These are phyloP conservation scores for Phytophthora syringae DNA, from an alignment of 352 stramenopile species.

Conservation along the genomic window DNA sequence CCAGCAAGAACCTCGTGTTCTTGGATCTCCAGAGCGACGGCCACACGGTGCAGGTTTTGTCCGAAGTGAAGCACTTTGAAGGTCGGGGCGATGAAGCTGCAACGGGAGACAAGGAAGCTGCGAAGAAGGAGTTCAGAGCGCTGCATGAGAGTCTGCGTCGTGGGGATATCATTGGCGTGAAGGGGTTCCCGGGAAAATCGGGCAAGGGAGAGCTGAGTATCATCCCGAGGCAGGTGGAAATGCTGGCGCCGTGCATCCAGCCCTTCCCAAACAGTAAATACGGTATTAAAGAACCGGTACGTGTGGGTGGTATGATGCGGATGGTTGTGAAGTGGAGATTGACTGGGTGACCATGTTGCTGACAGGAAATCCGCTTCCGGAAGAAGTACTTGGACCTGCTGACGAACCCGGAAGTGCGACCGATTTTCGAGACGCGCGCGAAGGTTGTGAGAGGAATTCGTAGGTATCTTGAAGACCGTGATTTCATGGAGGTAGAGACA, in stretches of 20 bases:
- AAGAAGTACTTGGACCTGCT: conserved; percentile 99
- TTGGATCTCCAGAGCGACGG: conserved; percentile 76
- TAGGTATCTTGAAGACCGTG: conserved; percentile 71
- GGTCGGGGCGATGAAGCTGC: conserved; percentile 32
- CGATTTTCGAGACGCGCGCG: conserved; percentile 94
- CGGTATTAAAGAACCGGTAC: conserved; percentile 90
- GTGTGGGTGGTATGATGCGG: conserved; percentile 1
- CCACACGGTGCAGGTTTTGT: conserved; percentile 75
- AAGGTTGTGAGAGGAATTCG: conserved; percentile 79
- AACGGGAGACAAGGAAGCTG: conserved; percentile 33
- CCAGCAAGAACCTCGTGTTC: conserved; percentile 88
- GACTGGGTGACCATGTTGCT: conserved; percentile 49
- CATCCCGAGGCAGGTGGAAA: conserved; percentile 82
- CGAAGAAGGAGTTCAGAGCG: conserved; percentile 59
- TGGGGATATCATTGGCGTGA: conserved; percentile 82
- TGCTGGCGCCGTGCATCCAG: conserved; percentile 96
- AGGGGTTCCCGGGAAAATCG: conserved; percentile 82
- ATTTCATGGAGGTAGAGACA: conserved; percentile 95
- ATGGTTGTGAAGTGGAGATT: conserved; percentile 10
- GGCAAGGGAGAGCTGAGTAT: conserved; percentile 87
- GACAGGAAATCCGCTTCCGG: conserved; percentile 97
- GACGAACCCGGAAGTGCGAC: conserved; percentile 92
- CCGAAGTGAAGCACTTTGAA: conserved; percentile 78
- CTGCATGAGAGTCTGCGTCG: conserved; percentile 79
- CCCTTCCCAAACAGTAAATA: conserved; percentile 93